These are phyloP conservation scores for Chlorella vulgaris DNA, from an alignment of 139 green algal genomes.

Conservation along the genomic window DNA sequence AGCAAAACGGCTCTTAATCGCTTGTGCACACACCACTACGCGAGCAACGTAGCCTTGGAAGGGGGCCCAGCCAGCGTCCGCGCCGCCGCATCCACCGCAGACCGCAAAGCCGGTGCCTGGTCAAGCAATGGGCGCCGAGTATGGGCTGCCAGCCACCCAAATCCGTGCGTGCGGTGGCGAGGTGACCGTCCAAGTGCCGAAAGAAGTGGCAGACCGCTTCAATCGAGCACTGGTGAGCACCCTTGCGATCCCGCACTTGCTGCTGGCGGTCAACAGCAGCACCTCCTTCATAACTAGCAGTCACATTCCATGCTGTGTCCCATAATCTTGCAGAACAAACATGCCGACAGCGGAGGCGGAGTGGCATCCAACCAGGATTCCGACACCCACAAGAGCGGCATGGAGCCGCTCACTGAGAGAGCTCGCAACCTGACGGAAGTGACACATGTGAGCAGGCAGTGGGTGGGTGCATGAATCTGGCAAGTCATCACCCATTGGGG, in stretches of 20 bases:
- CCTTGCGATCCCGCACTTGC: background rate
- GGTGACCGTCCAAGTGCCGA: conserved; percentile 28
- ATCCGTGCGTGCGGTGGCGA: conserved; percentile 10
- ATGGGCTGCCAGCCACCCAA: conserved; percentile 1
- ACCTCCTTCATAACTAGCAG: too few species aligned
- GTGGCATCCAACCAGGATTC: conserved; percentile 29
- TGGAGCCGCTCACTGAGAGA: conserved; percentile 35
- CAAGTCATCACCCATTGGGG: background rate
- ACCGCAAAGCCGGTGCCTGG: background rate
- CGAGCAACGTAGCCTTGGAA: too few species aligned
- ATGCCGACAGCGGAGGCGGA: background rate
- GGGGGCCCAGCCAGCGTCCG: too few species aligned
- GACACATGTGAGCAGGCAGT: background rate
- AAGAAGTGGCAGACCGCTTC: conserved; percentile 43
- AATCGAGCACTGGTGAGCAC: conserved; percentile 12
- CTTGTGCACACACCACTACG: too few species aligned
- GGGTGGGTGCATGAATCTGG: too few species aligned
- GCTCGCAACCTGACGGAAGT: conserved; percentile 40
- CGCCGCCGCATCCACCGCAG: too few species aligned
- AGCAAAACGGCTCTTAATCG: too few species aligned
- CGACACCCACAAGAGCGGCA: conserved; percentile 40
- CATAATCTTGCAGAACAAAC: conserved; percentile 1
- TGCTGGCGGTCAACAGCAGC: too few species aligned
- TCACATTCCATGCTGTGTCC: background rate
- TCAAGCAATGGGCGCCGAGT: background rate